phyloP scores from a whole-genome alignment of 148 eudicot species.

The Fallopia convolvulus region DNA sequence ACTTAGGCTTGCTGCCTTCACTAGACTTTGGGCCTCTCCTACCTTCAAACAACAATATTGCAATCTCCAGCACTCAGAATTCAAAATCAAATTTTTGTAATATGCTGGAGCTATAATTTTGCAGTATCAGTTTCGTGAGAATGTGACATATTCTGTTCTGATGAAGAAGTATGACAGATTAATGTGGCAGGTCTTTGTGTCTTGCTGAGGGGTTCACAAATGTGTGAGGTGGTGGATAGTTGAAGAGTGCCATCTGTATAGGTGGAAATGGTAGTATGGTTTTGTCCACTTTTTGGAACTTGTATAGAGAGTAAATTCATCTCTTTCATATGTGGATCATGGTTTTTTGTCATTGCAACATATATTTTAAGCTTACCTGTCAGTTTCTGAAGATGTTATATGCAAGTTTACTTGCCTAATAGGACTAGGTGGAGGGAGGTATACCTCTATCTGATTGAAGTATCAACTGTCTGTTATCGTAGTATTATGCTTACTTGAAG shows the following conservation, averaged over 20 bases:
- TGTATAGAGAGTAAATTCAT: neutral
- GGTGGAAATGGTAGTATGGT: neutral
- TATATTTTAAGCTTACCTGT: neutral
- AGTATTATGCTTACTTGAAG: neutral
- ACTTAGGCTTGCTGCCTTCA: neutral
- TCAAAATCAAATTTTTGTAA: neutral
- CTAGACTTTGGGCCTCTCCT: neutral
- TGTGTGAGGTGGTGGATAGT: neutral
- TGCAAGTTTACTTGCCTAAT: neutral
- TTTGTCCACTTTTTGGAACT: neutral
- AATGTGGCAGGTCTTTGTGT: neutral
- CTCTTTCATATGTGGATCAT: neutral
- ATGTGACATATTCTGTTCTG: too few species aligned
- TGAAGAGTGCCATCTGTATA: neutral
- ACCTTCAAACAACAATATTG: neutral
- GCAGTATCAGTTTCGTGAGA: neutral
- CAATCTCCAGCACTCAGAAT: neutral
- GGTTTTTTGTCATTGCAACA: neutral
- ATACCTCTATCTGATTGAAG: neutral
- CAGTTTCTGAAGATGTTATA: neutral
- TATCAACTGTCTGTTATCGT: too few species aligned
- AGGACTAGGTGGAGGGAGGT: too few species aligned
- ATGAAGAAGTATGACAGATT: neutral
- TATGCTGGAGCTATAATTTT: neutral
- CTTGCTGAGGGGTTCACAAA: neutral